Evolutionary conservation across 495 filamentous ascomycete species (phyloP).

Genomic region (Penicillium ochrochloron): DNA sequence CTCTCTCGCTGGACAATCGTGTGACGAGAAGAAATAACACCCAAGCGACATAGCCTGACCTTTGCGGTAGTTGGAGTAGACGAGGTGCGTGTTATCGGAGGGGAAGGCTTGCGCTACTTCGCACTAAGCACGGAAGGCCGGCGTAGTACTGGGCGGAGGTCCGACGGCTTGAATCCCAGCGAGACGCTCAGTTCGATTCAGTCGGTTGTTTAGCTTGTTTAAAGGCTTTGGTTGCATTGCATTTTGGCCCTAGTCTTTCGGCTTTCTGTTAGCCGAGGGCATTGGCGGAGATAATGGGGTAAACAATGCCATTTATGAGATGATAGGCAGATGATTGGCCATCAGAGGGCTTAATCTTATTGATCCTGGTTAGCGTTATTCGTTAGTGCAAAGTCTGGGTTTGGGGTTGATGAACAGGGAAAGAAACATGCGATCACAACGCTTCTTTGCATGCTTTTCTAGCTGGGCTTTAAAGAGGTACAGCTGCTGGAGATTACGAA

Average conservation of each 20-base stretch:
- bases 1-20: neutral
- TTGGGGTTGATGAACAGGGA: neutral
- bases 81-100: constrained; percentile 19
- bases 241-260: constrained; percentile 5
- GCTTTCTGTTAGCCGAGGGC: neutral
- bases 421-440: neutral
- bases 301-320: neutral
- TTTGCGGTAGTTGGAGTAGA: neutral
- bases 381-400: neutral
- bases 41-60: neutral
- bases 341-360: neutral
- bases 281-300: neutral
- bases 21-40: neutral
- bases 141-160: constrained; percentile 23
- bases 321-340: neutral
- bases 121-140: constrained; percentile 4
- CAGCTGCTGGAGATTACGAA: neutral
- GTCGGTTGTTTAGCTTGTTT: constrained; percentile 2
- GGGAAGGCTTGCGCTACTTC: constrained; percentile 10
- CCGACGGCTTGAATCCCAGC: constrained; percentile 16
- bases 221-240: constrained; percentile 11
- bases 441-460: neutral
- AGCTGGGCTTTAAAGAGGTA: neutral
- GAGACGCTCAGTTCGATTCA: neutral
- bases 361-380: neutral